Percentiles rank a stretch among this genome's conserved stretches.
Conservation (phyloP, 148 eudicot genomes). For the Hydrangea macrophylla region DNA sequence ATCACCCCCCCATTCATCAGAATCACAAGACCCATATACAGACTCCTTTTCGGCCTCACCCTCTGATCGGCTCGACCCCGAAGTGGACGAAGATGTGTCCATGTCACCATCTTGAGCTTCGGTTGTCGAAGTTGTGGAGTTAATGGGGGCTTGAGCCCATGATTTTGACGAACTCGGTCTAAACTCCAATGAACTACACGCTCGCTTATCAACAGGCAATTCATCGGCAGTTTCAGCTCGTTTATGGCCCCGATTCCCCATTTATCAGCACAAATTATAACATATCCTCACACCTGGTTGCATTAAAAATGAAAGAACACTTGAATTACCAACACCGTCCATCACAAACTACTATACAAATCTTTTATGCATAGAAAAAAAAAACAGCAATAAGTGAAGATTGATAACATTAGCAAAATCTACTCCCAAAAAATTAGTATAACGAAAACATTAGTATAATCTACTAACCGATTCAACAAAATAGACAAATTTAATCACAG, state of each 20-base stretch:
- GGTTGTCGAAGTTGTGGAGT: constrained; percentile 19
- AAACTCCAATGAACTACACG: constrained; percentile 69
- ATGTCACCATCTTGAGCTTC: constrained; percentile 59
- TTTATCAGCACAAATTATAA: constrained; percentile 3
- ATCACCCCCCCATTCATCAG: constrained; percentile 54
- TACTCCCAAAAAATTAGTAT: no score
- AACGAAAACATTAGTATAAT: no score
- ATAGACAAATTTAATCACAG: neutral
- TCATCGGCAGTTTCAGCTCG: constrained; percentile 58
- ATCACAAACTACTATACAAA: neutral
- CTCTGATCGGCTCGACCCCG: constrained; percentile 70
- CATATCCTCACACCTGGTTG: neutral
- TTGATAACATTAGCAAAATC: neutral
- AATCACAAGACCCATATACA: constrained; percentile 75
- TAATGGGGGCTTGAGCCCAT: constrained; percentile 38
- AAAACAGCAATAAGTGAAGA: neutral
- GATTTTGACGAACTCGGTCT: constrained; percentile 73
- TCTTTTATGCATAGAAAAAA: neutral
- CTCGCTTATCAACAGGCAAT: constrained; percentile 81
- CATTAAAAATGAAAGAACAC: neutral
- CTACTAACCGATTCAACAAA: neutral
- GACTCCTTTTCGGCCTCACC: constrained; percentile 76
- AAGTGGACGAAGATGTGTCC: constrained; percentile 78
- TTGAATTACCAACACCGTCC: neutral
- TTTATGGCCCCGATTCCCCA: constrained; percentile 83